phyloP scores from a whole-genome alignment of 768 basidiomycete species.

The Leccinum ochraceum region DNA sequence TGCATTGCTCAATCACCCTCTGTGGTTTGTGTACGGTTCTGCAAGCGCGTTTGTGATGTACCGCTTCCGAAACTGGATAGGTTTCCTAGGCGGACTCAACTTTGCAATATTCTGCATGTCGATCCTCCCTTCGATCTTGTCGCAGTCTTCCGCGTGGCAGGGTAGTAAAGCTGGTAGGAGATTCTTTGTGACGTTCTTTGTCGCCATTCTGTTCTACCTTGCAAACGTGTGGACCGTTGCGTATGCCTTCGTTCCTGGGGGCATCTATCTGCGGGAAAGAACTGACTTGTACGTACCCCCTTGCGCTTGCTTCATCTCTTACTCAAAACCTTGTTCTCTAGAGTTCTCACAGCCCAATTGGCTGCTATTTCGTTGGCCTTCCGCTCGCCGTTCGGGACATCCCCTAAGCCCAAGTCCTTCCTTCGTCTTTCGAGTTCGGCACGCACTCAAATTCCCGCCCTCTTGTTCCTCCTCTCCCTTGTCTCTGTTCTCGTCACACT shows the following conservation, averaged over 20 bases:
- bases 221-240: slow-evolving; percentile 83
- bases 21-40: slow-evolving; percentile 58
- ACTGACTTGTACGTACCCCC: slow-evolving; percentile 34
- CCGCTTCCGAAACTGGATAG: slow-evolving; percentile 61
- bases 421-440: slow-evolving; percentile 20
- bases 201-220: slow-evolving; percentile 64
- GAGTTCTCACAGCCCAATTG: slow-evolving; percentile 58
- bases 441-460: slow-evolving; percentile 32
- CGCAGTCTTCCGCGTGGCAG: slow-evolving; percentile 41
- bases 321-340: slow-evolving; percentile 22
- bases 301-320: neutral
- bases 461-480: slow-evolving; percentile 43
- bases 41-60: slow-evolving; percentile 58
- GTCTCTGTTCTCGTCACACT: slow-evolving; percentile 54
- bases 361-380: slow-evolving; percentile 50
- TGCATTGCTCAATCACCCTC: slow-evolving; percentile 43
- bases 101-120: slow-evolving; percentile 67
- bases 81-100: slow-evolving; percentile 67
- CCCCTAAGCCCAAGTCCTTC: neutral
- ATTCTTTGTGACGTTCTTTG: slow-evolving; percentile 56
- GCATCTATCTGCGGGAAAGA: slow-evolving; percentile 70
- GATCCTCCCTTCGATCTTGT: slow-evolving; percentile 55
- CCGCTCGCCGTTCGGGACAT: slow-evolving; percentile 35
- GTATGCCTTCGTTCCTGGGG: slow-evolving; percentile 89
- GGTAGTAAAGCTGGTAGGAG: slow-evolving; percentile 46